phyloP scores from a whole-genome alignment of 1,284 basidiomycete genomes.

The Cutaneotrichosporon cutaneum region DNA sequence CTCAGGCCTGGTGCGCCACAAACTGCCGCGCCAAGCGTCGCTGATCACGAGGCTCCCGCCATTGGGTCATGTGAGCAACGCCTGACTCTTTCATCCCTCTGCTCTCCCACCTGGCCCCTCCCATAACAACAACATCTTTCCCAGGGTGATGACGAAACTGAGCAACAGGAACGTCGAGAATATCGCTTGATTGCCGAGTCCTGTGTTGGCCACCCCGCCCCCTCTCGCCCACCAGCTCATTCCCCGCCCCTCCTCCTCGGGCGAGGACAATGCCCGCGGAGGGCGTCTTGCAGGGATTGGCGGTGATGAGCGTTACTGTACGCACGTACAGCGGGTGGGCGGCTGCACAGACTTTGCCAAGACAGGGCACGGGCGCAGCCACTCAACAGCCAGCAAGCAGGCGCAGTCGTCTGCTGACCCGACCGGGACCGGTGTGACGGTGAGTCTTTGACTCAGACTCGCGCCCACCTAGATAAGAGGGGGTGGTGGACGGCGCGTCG shows the following conservation, averaged over 20 bases:
- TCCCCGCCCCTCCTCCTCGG: too few species aligned
- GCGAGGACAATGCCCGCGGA: not conserved
- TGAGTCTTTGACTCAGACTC: not conserved
- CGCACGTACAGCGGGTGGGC: not conserved
- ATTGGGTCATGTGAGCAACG: not conserved
- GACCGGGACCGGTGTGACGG: not conserved
- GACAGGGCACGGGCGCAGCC: not conserved
- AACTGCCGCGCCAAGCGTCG: not conserved
- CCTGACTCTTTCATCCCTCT: not conserved
- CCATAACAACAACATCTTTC: not conserved
- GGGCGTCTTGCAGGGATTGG: not conserved
- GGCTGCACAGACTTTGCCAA: conserved; percentile 2
- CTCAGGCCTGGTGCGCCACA: too few species aligned
- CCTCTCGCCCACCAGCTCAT: not conserved
- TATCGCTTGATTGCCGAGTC: not conserved
- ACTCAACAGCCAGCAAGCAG: not conserved
- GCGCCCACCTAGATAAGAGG: conserved; percentile 2
- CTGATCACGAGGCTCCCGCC: not conserved
- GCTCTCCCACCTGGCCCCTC: not conserved
- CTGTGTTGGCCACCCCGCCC: not conserved
- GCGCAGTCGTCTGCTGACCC: not conserved
- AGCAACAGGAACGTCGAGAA: not conserved
- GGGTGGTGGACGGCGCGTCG: not conserved
- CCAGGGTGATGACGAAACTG: not conserved
- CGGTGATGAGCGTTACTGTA: not conserved